These are phyloP conservation scores for Lactifluus piperatus DNA, from an alignment of 768 basidiomycete species.

Conservation along the genomic window DNA sequence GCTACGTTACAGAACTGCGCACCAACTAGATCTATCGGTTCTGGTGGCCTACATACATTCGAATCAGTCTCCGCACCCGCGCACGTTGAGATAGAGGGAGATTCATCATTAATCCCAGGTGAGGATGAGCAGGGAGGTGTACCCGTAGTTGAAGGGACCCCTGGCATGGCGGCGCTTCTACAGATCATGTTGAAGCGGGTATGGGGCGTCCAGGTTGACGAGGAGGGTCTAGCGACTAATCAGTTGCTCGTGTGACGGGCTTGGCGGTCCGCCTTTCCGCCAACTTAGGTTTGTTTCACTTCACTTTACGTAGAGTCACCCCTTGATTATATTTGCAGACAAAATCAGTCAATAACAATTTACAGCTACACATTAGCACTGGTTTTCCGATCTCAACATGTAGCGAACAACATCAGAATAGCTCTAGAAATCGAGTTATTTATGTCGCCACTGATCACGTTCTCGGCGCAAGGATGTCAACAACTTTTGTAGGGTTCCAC, in stretches of 20 bases:
- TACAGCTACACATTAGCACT: not conserved
- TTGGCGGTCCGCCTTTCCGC: not conserved
- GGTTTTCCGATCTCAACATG: not conserved
- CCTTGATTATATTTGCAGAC: not conserved
- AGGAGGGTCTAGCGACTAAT: not conserved
- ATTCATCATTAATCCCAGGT: not conserved
- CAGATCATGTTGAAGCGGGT: slow-evolving; percentile 43
- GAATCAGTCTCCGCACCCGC: slow-evolving; percentile 50
- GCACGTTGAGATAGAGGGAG: slow-evolving; percentile 39
- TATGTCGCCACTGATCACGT: not conserved
- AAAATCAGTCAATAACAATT: not conserved
- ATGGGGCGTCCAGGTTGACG: slow-evolving; percentile 35
- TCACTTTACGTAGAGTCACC: not conserved
- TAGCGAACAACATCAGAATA: not conserved
- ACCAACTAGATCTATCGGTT: slow-evolving; percentile 20
- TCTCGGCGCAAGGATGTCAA: slow-evolving; percentile 4
- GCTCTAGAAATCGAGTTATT: not conserved
- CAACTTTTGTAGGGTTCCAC: slow-evolving; percentile 21
- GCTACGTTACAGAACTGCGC: slow-evolving; percentile 36
- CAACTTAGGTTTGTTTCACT: not conserved
- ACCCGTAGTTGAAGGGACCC: slow-evolving; percentile 45
- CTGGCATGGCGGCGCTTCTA: slow-evolving; percentile 48
- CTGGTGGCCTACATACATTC: slow-evolving; percentile 24
- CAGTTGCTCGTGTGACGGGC: not conserved
- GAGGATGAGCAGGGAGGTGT: slow-evolving; percentile 22